These are phyloP conservation scores for Astrocystis sublimbata DNA, from an alignment of 495 filamentous ascomycete genomes.

Conservation along the genomic window DNA sequence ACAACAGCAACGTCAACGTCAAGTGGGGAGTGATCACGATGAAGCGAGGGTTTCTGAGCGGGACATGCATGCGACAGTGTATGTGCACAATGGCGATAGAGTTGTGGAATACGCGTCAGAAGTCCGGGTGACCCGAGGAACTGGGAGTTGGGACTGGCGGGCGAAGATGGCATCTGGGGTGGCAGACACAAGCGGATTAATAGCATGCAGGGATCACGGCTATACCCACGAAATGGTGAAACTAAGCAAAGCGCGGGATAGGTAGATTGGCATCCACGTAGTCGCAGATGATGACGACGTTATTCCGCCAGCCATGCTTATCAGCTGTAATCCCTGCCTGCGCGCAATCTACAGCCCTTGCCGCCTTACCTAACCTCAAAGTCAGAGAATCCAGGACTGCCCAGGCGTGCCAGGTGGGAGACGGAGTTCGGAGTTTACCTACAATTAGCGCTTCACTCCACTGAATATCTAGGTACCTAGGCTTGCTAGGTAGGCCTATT, in stretches of 20 bases:
- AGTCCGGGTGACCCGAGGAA: background rate
- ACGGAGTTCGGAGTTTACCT: background rate
- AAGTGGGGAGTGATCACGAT: background rate
- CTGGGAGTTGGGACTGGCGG: background rate
- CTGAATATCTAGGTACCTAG: too few species aligned
- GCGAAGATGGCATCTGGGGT: background rate
- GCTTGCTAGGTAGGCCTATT: too few species aligned
- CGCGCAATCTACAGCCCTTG: background rate
- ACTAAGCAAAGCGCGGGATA: background rate
- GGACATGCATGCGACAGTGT: background rate
- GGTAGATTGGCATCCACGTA: background rate
- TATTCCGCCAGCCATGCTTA: background rate
- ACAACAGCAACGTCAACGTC: background rate
- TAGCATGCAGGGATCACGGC: background rate
- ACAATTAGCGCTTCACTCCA: background rate
- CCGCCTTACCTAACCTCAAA: too few species aligned
- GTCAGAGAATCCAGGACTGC: background rate
- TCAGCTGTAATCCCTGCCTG: constrained; percentile 6
- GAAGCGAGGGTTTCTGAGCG: background rate
- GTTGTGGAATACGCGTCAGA: background rate
- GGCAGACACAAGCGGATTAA: background rate
- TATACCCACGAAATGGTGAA: background rate
- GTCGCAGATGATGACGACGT: constrained; percentile 8
- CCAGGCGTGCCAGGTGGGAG: background rate
- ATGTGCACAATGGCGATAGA: background rate